Evolutionary conservation across 2,329 filamentous ascomycete genomes (phyloP).

Genomic region (Purpureocillium lavendulum): DNA sequence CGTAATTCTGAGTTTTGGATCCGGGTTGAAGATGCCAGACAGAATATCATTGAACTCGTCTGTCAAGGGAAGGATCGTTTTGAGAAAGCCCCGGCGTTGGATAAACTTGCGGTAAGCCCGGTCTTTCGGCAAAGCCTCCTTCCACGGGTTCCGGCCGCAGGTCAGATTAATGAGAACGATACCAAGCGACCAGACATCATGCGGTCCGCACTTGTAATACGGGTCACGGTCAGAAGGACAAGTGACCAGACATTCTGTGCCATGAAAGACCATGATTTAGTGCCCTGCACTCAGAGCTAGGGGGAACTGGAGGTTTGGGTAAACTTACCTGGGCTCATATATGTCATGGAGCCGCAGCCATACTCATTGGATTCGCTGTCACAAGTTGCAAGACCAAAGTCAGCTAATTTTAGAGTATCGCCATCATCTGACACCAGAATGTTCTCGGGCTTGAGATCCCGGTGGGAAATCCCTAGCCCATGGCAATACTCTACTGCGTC

Average conservation of each 20-base stretch:
- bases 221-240: constrained; percentile 69
- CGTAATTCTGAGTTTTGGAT: constrained; percentile 75
- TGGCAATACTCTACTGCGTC: constrained; percentile 97
- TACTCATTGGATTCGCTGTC: constrained; percentile 84
- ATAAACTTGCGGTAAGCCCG: constrained; percentile 89
- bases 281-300: too few relatives aligned
- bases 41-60: constrained; percentile 84
- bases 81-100: constrained; percentile 77
- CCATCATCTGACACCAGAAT: constrained; percentile 86
- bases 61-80: constrained; percentile 86
- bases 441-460: constrained; percentile 97
- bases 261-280: constrained; percentile 9
- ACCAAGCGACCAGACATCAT: constrained; percentile 97
- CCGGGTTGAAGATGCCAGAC: constrained; percentile 76
- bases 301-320: too few relatives aligned
- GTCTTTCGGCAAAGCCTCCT: constrained; percentile 87
- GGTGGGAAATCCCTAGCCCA: constrained; percentile 85
- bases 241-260: too few relatives aligned
- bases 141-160: constrained; percentile 98
- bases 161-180: constrained; percentile 96
- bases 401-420: constrained; percentile 86
- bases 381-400: constrained; percentile 90
- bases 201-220: constrained; percentile 85
- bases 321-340: constrained; percentile 97
- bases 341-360: constrained; percentile 96